Evolutionary conservation across 768 basidiomycete species (phyloP), one percentile per base, ranked within the genome.

Genomic region (Sarcomyxa edulis): DNA sequence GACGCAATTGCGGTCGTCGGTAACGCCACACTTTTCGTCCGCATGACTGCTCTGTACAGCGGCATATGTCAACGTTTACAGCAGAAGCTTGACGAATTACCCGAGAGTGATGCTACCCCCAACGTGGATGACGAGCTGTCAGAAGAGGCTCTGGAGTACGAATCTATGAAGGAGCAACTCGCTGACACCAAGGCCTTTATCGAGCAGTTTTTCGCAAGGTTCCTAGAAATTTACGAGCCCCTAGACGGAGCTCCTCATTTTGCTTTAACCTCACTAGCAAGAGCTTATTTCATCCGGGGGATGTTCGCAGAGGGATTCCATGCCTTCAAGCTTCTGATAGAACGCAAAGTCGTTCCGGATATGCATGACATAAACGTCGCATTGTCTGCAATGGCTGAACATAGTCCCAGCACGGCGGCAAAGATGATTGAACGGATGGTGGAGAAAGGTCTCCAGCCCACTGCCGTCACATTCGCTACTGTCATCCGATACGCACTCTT

Each of bases 321-420:
- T 7, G 58, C 66, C 16, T 60, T 86, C 48, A 61, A 60, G 36
- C 40, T 69, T 39, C 51, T 84, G 25, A 51, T 75, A 27, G 46
- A 54, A 16, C 73, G 76, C 34, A 57, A 52, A 39, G 72, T 80
- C 51, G 49, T 70, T 36, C 81, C 81, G 11, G 81, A 86, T 54
- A 46, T 70, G 26, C 62, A 74, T 50, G 84, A 87, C 50, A 60
- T 83, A 35, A 84, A 84, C 48, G 72, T 87, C 34, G 69, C 68
- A 27, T 64, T 87, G 39, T 63, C 66, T 3, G 72, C 69, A 7
- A 54, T 84, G 36, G 72, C 81, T 19, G 60, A 65, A 41, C 54
- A 68, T 44, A 59, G 71, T 29, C 72, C 80, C 15, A 56, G 58
- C 8, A 49, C 49, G 11, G 84, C 77, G 1, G 61, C 59, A 15